Evolutionary conservation across 148 eudicot genomes (phyloP), one percentile per base, ranked within the genome.

Genomic region (Beta vulgaris): DNA sequence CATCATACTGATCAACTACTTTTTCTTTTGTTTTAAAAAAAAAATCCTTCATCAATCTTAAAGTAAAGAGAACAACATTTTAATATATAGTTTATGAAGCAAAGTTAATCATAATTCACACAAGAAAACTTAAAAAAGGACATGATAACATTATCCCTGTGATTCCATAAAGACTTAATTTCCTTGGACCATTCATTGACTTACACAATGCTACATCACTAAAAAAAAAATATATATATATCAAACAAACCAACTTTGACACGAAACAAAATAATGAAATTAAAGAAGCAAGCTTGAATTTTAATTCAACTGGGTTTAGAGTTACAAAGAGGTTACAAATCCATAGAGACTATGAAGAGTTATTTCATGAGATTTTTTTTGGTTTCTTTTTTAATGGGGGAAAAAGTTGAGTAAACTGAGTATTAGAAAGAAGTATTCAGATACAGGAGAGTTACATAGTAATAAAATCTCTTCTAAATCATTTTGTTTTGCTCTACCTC

Each of bases 281-380:
- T 14, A 31, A 21, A 62, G 16, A 71, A 77, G 42, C 80, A 71
- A 26, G 67, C 13, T 34, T 77, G 71, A 78, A 28, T 51, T 71
- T 31, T n/a, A 31, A 73, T 71, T 31, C 29, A 31, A 73, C 74
- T 34, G 23, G 66, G 25, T 66, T 73, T 15, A 54, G n/a, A 65
- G 67, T 65, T 36, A 80, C 70, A 51, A 39, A 61, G 62, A 21
- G 68, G 71, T 48, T 82, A 57, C 71, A 66, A 70, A 57, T 72
- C 78, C 84, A 74, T 75, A 69, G 76, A 73, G 60, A 80, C 79
- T 26, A n/a, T 64, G 46, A 74, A 36, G 57, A 69, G 46, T 31
- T 55, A 60, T 40, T 46, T 37, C 36, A 55, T 29, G 43, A 55
- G 37, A 54, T 29, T 28, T 67, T 39, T 37, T 66, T n/a, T 40